phyloP scores from a whole-genome alignment of 768 basidiomycete species.

The Astraeus odoratus region DNA sequence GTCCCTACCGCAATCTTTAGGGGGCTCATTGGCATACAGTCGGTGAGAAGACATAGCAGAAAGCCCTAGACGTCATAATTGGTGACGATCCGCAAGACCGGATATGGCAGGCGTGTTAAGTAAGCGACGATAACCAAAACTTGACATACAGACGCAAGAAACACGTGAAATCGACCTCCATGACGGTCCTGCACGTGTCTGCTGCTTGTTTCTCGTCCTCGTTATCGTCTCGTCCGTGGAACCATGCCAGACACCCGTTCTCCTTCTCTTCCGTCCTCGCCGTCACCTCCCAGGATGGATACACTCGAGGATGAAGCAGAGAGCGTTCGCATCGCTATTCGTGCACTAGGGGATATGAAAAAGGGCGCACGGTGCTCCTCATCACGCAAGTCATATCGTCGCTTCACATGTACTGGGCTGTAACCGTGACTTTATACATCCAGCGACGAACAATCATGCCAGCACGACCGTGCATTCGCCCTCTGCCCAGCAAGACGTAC shows the following conservation, averaged over 20 bases:
- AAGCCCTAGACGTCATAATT: no score
- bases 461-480: slow-evolving; percentile 5
- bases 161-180: neutral
- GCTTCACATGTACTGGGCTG: neutral
- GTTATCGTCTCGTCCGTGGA: neutral
- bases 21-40: no score
- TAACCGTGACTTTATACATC: neutral
- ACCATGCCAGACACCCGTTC: neutral
- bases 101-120: neutral
- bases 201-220: neutral
- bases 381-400: slow-evolving; percentile 7
- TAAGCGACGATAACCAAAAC: slow-evolving; percentile 6
- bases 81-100: no score
- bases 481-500: slow-evolving; percentile 1
- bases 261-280: neutral
- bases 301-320: slow-evolving; percentile 56
- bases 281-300: slow-evolving; percentile 1
- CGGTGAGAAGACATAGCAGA: no score
- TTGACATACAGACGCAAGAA: neutral
- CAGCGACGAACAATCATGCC: neutral
- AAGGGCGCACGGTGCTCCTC: slow-evolving; percentile 29
- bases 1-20: no score
- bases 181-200: neutral
- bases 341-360: slow-evolving; percentile 74
- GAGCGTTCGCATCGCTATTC: slow-evolving; percentile 71